These are phyloP conservation scores for Mycena galopus DNA, from an alignment of 768 basidiomycete species.

Conservation along the genomic window DNA sequence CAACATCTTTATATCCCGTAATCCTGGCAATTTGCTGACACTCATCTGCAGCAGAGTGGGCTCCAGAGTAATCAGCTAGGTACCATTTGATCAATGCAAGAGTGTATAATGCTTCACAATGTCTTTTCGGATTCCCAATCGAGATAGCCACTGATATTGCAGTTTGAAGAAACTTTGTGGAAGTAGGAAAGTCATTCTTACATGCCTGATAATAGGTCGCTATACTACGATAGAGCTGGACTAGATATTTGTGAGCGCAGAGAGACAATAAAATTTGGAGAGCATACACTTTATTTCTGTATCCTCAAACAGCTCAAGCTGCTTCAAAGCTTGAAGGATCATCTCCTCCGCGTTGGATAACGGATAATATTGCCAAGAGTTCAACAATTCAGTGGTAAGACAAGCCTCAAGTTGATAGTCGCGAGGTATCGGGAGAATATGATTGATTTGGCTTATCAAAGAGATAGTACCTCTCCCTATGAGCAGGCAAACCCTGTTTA, in stretches of 20 bases:
- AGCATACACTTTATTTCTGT: background rate
- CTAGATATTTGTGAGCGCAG: background rate
- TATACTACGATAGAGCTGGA: background rate
- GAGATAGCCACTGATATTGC: no score
- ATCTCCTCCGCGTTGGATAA: background rate
- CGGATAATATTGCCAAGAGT: background rate
- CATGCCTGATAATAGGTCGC: background rate
- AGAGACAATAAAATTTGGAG: background rate
- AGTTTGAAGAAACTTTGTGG: no score
- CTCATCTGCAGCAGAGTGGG: no score
- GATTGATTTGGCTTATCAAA: background rate
- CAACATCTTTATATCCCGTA: no score
- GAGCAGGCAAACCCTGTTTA: background rate
- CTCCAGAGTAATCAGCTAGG: no score
- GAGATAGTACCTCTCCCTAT: background rate
- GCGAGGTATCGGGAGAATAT: background rate
- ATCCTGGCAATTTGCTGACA: no score
- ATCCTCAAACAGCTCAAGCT: background rate
- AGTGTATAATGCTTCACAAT: no score
- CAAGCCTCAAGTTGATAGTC: background rate
- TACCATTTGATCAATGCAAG: no score
- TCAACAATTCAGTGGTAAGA: background rate
- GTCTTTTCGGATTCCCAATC: no score
- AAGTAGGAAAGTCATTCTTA: background rate
- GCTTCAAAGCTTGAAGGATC: background rate